A percentile compares a stretch with the other conserved stretches of the same genome.
Evolutionary conservation across 208 protist species (phyloP).

Genomic region (Leishmania mexicana): DNA sequence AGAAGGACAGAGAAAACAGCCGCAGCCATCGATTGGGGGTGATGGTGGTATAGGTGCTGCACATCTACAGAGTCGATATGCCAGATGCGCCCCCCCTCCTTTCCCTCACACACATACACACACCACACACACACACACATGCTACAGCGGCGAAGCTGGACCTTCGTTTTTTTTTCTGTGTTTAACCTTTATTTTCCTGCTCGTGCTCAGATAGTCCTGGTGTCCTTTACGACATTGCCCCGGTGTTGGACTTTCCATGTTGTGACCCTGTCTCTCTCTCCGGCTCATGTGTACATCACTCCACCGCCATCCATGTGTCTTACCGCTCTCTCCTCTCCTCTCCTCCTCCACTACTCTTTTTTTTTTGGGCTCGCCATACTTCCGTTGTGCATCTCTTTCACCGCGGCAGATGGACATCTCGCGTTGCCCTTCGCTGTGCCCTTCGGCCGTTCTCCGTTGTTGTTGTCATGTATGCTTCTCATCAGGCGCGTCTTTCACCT

Average conservation of each 20-base stretch:
- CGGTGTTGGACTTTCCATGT: neutral
- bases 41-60: neutral
- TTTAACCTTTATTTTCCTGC: neutral
- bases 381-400: neutral
- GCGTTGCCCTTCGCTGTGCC: no score
- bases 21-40: neutral
- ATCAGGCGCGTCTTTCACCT: no score
- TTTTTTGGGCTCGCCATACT: neutral
- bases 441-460: no score
- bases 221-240: neutral
- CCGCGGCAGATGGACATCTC: no score
- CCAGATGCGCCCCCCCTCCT: neutral
- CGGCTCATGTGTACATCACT: neutral
- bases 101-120: neutral
- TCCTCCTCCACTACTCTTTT: neutral
- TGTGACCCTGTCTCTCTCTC: neutral
- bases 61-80: neutral
- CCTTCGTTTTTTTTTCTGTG: constrained; percentile 3
- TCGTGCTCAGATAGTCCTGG: neutral
- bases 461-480: no score
- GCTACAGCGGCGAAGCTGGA: neutral
- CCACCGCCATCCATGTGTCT: neutral
- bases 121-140: neutral
- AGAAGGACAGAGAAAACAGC: neutral
- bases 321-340: neutral